Base-by-base conservation (phyloP, 495 filamentous ascomycete genomes). In the Neurospora sp. region DNA sequence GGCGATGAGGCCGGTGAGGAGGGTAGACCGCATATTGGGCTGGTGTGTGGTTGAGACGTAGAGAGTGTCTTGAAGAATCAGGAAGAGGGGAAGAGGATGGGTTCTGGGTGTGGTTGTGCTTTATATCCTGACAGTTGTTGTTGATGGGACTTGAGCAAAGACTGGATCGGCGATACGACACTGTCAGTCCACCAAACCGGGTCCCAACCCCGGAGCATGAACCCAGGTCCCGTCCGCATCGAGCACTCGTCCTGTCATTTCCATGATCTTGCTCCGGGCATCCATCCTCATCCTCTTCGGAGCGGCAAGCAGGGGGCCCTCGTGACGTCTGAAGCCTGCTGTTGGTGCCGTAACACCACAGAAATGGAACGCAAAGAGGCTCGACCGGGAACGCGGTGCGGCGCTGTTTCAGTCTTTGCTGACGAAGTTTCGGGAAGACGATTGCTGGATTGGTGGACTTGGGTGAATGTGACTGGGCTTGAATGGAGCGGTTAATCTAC, bases 21-120 rank as follows among this genome's bases (percentile, higher is more conserved):
- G 66, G 69, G 79, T 76, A 12, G 79, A 82, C 82, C 85, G 86
- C 85, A 86, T 86, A 46, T 59, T 46, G 73, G 41, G 14, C 7
- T 18, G 27, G 48, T 40, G 31, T 27, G 20, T 42, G 72, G 59
- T 27, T 37, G 71, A 27, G 18, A 39, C 9, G 76, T 20, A 39
- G 18, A 66, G 39, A 35, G 23, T 62, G 31, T 41, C 44, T 39
- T 38, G 41, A 39, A 39, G n/a, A 44, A 46, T 2, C 35, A 23
- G 10, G 23, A 41, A 71, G 23, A 12, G 70, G 35, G 71, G 72
- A 72, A 75, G 39, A 38, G 31, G 4, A 41, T 39, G 37, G 16
- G 14, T 37, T 46, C n/a, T 70, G 66, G 42, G 23, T 39, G 42
- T 31, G 23, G 35, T 18, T 48, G 41, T 40, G 40, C 20, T 69